Evolutionary conservation across 306 rosid species (phyloP).

Genomic region (Cucumis sativus): Cucumber_9930_V3 NC_026660.2:10565001-10565500

Average conservation of each 20-base stretch:
- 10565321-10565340: conserved; percentile 36
- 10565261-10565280: conserved; percentile 22
- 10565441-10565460: not conserved
- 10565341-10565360: conserved; percentile 45
- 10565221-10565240: conserved; percentile 50
- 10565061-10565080: conserved; percentile 44
- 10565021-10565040: conserved; percentile 49
- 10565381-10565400: conserved; percentile 65
- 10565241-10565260: conserved; percentile 40
- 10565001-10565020: conserved; percentile 54
- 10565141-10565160: conserved; percentile 32
- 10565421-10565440: conserved; percentile 5
- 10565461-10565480: not conserved
- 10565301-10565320: conserved; percentile 37
- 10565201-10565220: conserved; percentile 72
- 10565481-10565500: not conserved
- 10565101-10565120: conserved; percentile 37
- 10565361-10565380: conserved; percentile 59
- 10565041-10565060: conserved; percentile 52
- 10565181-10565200: conserved; percentile 71
- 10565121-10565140: conserved; percentile 49
- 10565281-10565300: conserved; percentile 41
- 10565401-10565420: conserved; percentile 65
- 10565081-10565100: conserved; percentile 38
- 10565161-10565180: conserved; percentile 73